Conservation (phyloP, 768 basidiomycete genomes). For the Mycena belliarum region DNA sequence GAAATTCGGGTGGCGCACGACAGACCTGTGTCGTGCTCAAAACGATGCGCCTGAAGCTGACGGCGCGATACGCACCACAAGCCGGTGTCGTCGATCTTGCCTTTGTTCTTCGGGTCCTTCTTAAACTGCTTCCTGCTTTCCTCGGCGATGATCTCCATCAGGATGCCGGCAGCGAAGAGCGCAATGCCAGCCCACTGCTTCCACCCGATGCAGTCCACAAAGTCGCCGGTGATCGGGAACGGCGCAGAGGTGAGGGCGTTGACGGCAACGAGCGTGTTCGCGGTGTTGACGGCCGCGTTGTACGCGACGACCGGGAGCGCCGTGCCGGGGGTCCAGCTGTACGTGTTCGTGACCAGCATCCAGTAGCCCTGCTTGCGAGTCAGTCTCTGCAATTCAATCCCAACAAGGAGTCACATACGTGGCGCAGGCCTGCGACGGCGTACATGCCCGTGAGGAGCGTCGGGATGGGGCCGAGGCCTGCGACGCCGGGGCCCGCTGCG, state of each 20-base stretch:
- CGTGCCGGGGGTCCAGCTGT: background rate
- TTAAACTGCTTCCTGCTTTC: slow-evolving; percentile 26
- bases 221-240: background rate
- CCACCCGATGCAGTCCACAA: slow-evolving; percentile 21
- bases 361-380: slow-evolving; percentile 5
- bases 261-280: slow-evolving; percentile 26
- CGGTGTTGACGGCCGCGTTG: slow-evolving; percentile 18
- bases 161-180: slow-evolving; percentile 19
- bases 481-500: slow-evolving; percentile 14
- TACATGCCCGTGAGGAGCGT: slow-evolving; percentile 21
- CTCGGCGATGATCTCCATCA: slow-evolving; percentile 24
- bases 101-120: slow-evolving; percentile 25
- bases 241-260: slow-evolving; percentile 17
- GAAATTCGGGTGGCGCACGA: slow-evolving; percentile 29
- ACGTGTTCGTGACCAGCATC: slow-evolving; percentile 6
- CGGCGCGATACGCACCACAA: slow-evolving; percentile 21
- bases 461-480: slow-evolving; percentile 14
- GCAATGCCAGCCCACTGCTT: slow-evolving; percentile 21
- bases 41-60: background rate
- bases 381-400: background rate
- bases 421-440: slow-evolving; percentile 14
- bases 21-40: background rate
- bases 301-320: slow-evolving; percentile 13
- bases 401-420: background rate
- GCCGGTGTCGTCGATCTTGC: slow-evolving; percentile 24